These are phyloP conservation scores for Berberis thunbergii DNA, from an alignment of 164 flowering plant genomes.

Conservation along the genomic window DNA sequence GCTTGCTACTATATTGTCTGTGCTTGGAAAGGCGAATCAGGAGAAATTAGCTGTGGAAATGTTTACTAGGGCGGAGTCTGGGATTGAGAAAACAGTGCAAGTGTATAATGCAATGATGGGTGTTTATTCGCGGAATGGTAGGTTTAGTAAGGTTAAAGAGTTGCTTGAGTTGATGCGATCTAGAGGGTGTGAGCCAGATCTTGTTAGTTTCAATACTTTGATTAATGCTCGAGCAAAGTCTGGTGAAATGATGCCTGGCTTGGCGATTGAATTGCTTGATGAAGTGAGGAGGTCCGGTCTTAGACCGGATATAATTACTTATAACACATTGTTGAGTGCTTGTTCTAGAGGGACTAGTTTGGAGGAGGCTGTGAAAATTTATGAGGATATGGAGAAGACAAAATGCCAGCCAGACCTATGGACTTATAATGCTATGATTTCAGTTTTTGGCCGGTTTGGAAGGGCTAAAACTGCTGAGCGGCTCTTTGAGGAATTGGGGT, in stretches of 20 bases:
- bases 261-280: conserved; percentile 49
- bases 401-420: conserved; percentile 83
- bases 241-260: conserved; percentile 37
- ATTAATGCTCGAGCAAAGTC: conserved; percentile 78
- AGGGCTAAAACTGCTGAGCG: conserved; percentile 52
- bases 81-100: conserved; percentile 50
- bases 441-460: conserved; percentile 86
- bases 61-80: conserved; percentile 46
- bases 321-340: conserved; percentile 86
- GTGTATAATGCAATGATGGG: conserved; percentile 98
- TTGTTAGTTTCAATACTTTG: conserved; percentile 87
- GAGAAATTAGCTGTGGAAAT: conserved; percentile 73
- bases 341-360: conserved; percentile 75
- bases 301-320: conserved; percentile 84
- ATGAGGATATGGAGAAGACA: conserved; percentile 46
- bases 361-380: conserved; percentile 68
- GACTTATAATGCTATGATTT: conserved; percentile 98
- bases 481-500: conserved; percentile 57
- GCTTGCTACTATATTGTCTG: conserved; percentile 77
- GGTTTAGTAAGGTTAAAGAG: conserved; percentile 56
- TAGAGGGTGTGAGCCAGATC: conserved; percentile 81
- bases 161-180: conserved; percentile 61
- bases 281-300: conserved; percentile 70
- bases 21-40: conserved; percentile 86
- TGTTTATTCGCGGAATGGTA: conserved; percentile 75